phyloP scores from a whole-genome alignment of 164 flowering plant genomes.

The Protea cynaroides region DNA sequence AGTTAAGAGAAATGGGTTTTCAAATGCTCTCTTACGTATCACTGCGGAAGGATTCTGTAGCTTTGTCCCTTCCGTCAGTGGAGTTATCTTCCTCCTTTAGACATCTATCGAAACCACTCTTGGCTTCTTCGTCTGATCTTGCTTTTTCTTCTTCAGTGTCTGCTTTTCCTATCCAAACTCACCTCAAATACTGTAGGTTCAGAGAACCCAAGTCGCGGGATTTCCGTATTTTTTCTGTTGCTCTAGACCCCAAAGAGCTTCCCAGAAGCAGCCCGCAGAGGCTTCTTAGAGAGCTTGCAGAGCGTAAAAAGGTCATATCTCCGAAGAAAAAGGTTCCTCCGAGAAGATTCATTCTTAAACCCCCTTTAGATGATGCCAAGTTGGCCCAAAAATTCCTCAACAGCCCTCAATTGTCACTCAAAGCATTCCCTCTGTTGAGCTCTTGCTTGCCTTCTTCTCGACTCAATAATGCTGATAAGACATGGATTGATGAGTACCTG shows the following conservation, averaged over 20 bases:
- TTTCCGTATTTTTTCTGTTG: conserved; percentile 44
- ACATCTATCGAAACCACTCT: conserved; percentile 20
- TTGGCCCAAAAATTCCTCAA: conserved; percentile 75
- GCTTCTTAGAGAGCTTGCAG: conserved; percentile 82
- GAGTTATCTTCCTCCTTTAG: conserved; percentile 56
- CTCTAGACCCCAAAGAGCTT: conserved; percentile 57
- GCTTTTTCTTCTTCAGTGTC: conserved; percentile 62
- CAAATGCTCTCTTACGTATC: conserved; percentile 4
- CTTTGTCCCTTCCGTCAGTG: conserved; percentile 23
- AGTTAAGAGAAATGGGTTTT: conserved; percentile 5
- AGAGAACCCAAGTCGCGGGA: conserved; percentile 17
- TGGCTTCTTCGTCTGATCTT: conserved; percentile 31
- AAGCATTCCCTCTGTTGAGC: conserved; percentile 79
- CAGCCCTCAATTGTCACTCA: conserved; percentile 88
- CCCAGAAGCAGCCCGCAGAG: conserved; percentile 77
- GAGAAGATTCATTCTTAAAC: conserved; percentile 66
- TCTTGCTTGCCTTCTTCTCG: conserved; percentile 79
- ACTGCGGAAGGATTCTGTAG: not conserved
- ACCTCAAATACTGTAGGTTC: conserved; percentile 24
- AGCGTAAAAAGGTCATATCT: conserved; percentile 55
- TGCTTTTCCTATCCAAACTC: conserved; percentile 37
- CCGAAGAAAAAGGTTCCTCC: conserved; percentile 82
- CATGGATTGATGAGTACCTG: conserved; percentile 93
- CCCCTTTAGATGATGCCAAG: conserved; percentile 79
- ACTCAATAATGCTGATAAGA: conserved; percentile 74